Evolutionary conservation across 2,329 filamentous ascomycete species (phyloP).

Genomic region (Aspergillus tubingensis): DNA sequence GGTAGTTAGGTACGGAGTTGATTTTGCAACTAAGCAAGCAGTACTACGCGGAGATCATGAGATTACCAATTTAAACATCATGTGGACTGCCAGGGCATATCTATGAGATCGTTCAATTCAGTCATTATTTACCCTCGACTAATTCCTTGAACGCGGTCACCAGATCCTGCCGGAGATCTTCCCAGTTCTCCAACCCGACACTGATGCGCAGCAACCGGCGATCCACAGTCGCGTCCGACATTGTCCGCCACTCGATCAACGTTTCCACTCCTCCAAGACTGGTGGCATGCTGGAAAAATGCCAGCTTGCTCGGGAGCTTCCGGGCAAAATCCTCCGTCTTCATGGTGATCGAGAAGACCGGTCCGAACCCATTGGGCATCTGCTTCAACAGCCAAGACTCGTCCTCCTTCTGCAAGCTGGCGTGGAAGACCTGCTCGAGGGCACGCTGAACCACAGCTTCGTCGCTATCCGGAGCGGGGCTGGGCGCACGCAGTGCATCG

Average conservation of each 20-base stretch:
- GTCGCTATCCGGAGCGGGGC: conserved; percentile 44
- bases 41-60: neutral
- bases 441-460: conserved; percentile 53
- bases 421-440: conserved; percentile 69
- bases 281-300: conserved; percentile 90
- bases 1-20: neutral
- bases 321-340: conserved; percentile 63
- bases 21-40: neutral
- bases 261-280: conserved; percentile 93
- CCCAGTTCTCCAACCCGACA: conserved; percentile 81
- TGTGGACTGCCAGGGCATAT: neutral
- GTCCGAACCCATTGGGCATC: conserved; percentile 89
- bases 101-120: neutral
- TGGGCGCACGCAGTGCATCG: conserved; percentile 45
- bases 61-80: too few relatives aligned
- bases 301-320: conserved; percentile 72
- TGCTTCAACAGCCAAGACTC: conserved; percentile 76
- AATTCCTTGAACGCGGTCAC: conserved; percentile 65
- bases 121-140: conserved; percentile 22
- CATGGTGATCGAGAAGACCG: conserved; percentile 79
- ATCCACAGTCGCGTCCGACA: conserved; percentile 77
- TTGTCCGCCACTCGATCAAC: conserved; percentile 91
- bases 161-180: conserved; percentile 79
- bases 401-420: conserved; percentile 71
- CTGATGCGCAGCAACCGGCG: conserved; percentile 75